Evolutionary conservation across 495 filamentous ascomycete genomes (phyloP).

Genomic region (Tricharina praecox): DNA sequence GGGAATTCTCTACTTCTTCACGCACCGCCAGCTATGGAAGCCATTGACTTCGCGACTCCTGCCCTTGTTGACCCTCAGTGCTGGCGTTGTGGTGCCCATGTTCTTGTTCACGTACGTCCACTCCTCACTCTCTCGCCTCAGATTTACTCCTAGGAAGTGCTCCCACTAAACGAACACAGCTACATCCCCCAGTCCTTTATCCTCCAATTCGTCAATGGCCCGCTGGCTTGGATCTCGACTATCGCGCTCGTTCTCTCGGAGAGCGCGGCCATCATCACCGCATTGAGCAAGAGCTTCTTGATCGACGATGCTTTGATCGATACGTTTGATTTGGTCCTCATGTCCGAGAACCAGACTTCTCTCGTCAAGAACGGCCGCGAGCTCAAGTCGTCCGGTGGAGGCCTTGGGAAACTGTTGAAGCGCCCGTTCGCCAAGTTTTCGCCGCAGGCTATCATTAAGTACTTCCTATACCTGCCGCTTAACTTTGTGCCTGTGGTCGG

Average conservation of each 20-base stretch:
- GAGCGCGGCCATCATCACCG: conserved; percentile 56
- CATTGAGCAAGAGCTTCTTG: conserved; percentile 54
- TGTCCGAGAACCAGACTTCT: conserved; percentile 36
- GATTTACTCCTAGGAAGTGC: too few species aligned
- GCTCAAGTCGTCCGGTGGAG: conserved; percentile 39
- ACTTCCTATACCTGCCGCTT: conserved; percentile 49
- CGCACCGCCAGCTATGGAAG: conserved; percentile 44
- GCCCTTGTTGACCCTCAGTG: conserved; percentile 48
- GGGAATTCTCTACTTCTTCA: conserved; percentile 63
- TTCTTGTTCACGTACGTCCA: conserved; percentile 19
- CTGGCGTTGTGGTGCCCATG: conserved; percentile 43
- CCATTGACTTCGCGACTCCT: conserved; percentile 55
- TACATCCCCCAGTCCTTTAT: conserved; percentile 80
- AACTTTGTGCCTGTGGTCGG: conserved; percentile 90
- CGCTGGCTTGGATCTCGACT: conserved; percentile 62
- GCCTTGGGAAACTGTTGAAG: conserved; percentile 60
- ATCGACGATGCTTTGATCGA: conserved; percentile 71
- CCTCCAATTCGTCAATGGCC: conserved; percentile 68
- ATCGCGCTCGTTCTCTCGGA: conserved; percentile 65
- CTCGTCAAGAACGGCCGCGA: conserved; percentile 59
- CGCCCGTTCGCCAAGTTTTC: conserved; percentile 46
- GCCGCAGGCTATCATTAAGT: conserved; percentile 11
- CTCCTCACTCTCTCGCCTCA: background rate
- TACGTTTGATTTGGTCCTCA: conserved; percentile 70
- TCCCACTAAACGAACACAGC: conserved; percentile 28